Base-by-base conservation (phyloP, 192 early-diverging fungal genomes). In the Rhizophagus clarus region DNA sequence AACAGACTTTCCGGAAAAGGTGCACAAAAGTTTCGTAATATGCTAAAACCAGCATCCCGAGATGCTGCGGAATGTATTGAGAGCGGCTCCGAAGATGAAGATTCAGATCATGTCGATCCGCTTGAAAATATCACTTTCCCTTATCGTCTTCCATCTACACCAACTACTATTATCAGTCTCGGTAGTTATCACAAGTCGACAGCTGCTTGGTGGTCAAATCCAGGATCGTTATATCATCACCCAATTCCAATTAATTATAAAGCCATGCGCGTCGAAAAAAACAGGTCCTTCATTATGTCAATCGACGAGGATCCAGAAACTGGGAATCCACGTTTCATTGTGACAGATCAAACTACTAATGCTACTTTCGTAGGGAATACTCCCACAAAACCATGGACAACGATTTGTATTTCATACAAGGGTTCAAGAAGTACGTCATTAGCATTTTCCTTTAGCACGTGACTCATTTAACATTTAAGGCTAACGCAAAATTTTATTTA, bases 401-500 rank as follows among this genome's bases (percentile, higher is more conserved):
- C 29, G 15, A 31, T 66, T 31, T 66, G 63, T 17, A 31, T 66
- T 66, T 66, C 63, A 5, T 31, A 66, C 17, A 31, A 26, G 17
- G 24, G 28, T 17, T 66, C 63, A 29, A 66, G 63, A 66, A 31
- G 63, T 66, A 66, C 9, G 63, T 66, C 12, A 26, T 31, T 31
- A 31, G 17, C 32, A 28, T 66, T 31, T 12, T 12, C 11, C 12
- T 29, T 15, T 20, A 56, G 17, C 49, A 56, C 15, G 49, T 56
- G 49, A 56, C 49, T 0, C 1, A 56, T 22, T 56, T 56, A 17
- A 56, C 1, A 14, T 40, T 37, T 56, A 56, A 56, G 2, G 17
- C 49, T 56, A 56, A 56, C 17, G 29, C 2, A 9, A 10, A n/a
- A n/a, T 66, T 73, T 84, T 85, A 28, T 88, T 86, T 20, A 83